phyloP scores from a whole-genome alignment of 192 early-diverging fungal species.

The Rhizoclosmatium globosum region DNA sequence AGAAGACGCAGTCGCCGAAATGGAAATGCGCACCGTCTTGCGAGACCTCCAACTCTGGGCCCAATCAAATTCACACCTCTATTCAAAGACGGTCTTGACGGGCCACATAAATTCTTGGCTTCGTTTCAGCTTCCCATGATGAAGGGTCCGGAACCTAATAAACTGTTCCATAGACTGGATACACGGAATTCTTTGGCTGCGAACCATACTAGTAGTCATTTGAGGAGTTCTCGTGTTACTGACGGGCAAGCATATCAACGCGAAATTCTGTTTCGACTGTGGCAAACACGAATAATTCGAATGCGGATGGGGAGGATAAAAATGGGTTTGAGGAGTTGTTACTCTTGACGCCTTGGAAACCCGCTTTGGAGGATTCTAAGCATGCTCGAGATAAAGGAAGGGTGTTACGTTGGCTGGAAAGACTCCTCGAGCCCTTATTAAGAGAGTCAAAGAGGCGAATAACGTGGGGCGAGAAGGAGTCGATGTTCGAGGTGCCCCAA shows the following conservation, averaged over 20 bases:
- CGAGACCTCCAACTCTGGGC: constrained; percentile 1
- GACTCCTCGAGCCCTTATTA: neutral
- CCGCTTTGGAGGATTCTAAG: constrained; percentile 2
- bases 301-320: neutral
- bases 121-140: neutral
- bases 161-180: neutral
- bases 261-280: neutral
- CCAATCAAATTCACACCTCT: neutral
- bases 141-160: neutral
- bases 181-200: neutral
- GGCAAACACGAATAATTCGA: neutral
- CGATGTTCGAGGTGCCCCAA: neutral
- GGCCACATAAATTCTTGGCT: neutral
- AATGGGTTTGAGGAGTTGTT: constrained; percentile 8
- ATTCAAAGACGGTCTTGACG: neutral
- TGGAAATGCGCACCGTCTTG: neutral
- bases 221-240: neutral
- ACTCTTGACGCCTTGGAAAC: neutral
- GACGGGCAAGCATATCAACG: neutral
- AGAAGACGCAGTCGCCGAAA: constrained; percentile 8
- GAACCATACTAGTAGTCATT: neutral
- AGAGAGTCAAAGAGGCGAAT: neutral
- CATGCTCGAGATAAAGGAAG: neutral
- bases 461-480: neutral
- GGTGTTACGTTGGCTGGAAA: neutral